Base-by-base conservation (phyloP, 768 basidiomycete species). In the Termitomyces sp. region DNA sequence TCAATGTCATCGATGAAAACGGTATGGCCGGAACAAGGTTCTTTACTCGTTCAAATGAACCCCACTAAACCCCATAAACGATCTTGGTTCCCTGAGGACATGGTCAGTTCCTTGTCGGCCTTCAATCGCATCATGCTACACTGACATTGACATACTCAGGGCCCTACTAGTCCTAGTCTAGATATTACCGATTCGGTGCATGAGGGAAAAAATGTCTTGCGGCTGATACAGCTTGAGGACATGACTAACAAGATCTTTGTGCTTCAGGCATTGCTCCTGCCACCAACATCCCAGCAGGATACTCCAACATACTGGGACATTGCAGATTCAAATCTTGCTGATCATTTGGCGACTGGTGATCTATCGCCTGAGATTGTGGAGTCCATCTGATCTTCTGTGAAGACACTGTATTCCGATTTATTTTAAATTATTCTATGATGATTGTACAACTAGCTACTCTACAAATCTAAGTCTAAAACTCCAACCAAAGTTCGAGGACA, bases 151-250 rank as follows among this genome's bases (percentile, higher is more conserved):
- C 49, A 58, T 51, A 35, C 43, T 30, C 70, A 78, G 71, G 69
- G 51, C 61, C 66, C 48, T 62, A 62, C 20, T 33, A 63, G 40
- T 66, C 74, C 63, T 38, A 55, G 58, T 40, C 56, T 80, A 23
- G 74, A 82, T 50, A 70, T 84, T 49, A 79, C 81, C 43, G 49
- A 70, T 4, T 69, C 66, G 59, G 63, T 84, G 1, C 69, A 62
- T 35, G 70, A 74, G 44, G 84, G 83, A 9, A 67, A 61, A 41
- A 86, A 85, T 67, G 66, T 72, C 5, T 67, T 86, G 55, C 75
- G 77, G 40, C 74, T 84, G 56, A 78, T 84, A 46, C 83, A 84
- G 36, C 68, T 86, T 16, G 72, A 73, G 6, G 66, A 66, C 51
- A 69, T 82, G 63, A 69, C 74, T 18, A 68, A 77, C 32, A 75